Conservation (phyloP, 2,329 filamentous ascomycete species). For the Aspergillus sp. region DNA sequence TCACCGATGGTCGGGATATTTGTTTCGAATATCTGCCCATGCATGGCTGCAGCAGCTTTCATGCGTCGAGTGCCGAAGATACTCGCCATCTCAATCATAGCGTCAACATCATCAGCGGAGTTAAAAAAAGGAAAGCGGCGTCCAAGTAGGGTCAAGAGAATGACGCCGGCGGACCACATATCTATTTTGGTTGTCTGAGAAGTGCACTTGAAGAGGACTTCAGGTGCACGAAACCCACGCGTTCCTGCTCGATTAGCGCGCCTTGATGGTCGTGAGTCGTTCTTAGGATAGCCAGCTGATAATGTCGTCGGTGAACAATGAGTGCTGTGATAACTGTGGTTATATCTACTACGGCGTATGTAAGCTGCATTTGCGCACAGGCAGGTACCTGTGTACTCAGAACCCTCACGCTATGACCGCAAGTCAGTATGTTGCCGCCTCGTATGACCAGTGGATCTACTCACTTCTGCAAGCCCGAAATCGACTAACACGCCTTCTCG, state of each 20-base stretch:
- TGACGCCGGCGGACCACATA: slow-evolving; percentile 96
- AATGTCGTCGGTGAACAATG: slow-evolving; percentile 44
- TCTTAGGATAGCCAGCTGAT: slow-evolving; percentile 77
- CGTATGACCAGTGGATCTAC: slow-evolving; percentile 7
- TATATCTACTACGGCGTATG: slow-evolving; percentile 61
- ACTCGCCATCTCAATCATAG: slow-evolving; percentile 94
- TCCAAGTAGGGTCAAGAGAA: slow-evolving; percentile 89
- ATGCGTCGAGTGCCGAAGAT: slow-evolving; percentile 88
- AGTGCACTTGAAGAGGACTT: slow-evolving; percentile 96
- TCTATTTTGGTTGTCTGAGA: slow-evolving; percentile 93
- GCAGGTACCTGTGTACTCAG: slow-evolving; percentile 57
- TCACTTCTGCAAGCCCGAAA: slow-evolving; percentile 87
- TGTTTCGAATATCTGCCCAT: slow-evolving; percentile 90
- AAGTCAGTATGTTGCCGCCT: slow-evolving; percentile 4
- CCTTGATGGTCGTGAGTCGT: slow-evolving; percentile 81
- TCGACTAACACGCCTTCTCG: slow-evolving; percentile 92
- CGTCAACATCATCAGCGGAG: slow-evolving; percentile 95
- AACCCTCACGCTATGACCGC: slow-evolving; percentile 57
- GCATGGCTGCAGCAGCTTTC: slow-evolving; percentile 77
- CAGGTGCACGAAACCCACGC: slow-evolving; percentile 90
- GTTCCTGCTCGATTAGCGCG: slow-evolving; percentile 94
- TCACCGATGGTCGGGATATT: slow-evolving; percentile 88
- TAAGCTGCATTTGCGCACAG: slow-evolving; percentile 70
- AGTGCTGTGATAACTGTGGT: slow-evolving; percentile 61
- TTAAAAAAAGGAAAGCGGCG: slow-evolving; percentile 98